Percentiles rank a stretch among this genome's conserved stretches.
These are phyloP conservation scores for Carex myosuroides DNA, from an alignment of 176 grass and related monocot genomes.

Conservation along the genomic window DNA sequence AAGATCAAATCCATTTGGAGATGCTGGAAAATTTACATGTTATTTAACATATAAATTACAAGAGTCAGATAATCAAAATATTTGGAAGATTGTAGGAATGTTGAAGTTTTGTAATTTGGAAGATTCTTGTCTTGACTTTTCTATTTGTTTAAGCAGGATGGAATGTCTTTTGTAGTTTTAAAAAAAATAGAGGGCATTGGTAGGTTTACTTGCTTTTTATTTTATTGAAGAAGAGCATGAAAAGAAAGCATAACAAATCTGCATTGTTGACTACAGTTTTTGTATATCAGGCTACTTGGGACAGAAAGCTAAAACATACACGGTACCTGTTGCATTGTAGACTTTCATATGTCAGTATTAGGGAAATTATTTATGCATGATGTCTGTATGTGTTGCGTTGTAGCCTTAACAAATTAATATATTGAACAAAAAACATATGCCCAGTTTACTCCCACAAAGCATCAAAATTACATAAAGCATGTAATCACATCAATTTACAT, in stretches of 20 bases:
- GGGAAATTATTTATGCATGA: not conserved
- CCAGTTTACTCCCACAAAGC: no score
- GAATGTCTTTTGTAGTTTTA: not conserved
- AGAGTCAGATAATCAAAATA: no score
- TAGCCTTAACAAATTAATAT: not conserved
- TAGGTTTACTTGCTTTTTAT: not conserved
- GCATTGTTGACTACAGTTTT: not conserved
- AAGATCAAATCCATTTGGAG: no score
- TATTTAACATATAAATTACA: no score
- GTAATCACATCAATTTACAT: no score
- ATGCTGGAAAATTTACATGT: no score
- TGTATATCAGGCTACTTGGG: not conserved
- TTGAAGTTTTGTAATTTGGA: not conserved
- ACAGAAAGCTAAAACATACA: not conserved
- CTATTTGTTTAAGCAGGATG: not conserved
- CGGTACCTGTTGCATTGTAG: constrained; percentile 6
- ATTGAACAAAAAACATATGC: no score
- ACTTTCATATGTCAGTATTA: not conserved
- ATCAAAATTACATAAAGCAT: no score
- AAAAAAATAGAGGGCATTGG: not conserved
- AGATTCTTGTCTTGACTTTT: not conserved
- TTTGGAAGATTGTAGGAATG: no score
- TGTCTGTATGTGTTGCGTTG: not conserved
- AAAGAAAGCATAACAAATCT: not conserved
- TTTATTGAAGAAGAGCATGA: not conserved